Evolutionary conservation across 129 eudicot species (phyloP).

Genomic region (Flaveria trinervia): DNA sequence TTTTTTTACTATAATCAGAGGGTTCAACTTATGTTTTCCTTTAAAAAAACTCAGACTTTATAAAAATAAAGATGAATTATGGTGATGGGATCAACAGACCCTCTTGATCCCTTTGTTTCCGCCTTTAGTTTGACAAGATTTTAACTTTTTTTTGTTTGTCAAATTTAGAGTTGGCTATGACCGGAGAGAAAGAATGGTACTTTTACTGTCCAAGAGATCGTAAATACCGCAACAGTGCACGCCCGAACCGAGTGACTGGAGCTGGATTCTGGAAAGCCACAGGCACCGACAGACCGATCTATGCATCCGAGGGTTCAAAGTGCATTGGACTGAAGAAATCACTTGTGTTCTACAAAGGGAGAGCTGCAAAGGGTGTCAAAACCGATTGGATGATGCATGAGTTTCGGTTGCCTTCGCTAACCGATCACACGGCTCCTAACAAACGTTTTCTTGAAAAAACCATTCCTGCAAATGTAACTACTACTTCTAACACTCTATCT

Average conservation of each 20-base stretch:
- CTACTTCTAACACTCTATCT: conserved; percentile 2
- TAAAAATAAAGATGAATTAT: too few species aligned
- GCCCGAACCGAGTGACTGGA: conserved; percentile 93
- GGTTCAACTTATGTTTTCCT: too few species aligned
- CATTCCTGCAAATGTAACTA: conserved; percentile 77
- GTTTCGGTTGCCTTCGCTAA: conserved; percentile 77
- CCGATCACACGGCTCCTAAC: conserved; percentile 48
- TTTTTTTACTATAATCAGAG: too few species aligned
- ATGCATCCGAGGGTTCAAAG: conserved; percentile 77
- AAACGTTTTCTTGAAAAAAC: conserved; percentile 66
- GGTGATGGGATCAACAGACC: too few species aligned
- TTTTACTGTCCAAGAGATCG: conserved; percentile 94
- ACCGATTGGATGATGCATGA: conserved; percentile 99
- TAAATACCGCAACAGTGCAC: conserved; percentile 79
- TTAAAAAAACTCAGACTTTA: too few species aligned
- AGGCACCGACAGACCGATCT: conserved; percentile 92
- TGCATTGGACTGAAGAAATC: conserved; percentile 96
- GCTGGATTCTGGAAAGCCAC: conserved; percentile 99
- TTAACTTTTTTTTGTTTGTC: background rate
- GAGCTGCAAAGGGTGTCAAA: conserved; percentile 94
- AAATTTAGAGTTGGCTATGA: conserved; percentile 70
- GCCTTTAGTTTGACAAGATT: background rate
- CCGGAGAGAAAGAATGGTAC: conserved; percentile 97
- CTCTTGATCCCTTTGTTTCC: too few species aligned
- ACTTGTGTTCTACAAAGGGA: conserved; percentile 91